phyloP scores from a whole-genome alignment of 257 asterid species.

The Fraxinus cuspidata region DNA sequence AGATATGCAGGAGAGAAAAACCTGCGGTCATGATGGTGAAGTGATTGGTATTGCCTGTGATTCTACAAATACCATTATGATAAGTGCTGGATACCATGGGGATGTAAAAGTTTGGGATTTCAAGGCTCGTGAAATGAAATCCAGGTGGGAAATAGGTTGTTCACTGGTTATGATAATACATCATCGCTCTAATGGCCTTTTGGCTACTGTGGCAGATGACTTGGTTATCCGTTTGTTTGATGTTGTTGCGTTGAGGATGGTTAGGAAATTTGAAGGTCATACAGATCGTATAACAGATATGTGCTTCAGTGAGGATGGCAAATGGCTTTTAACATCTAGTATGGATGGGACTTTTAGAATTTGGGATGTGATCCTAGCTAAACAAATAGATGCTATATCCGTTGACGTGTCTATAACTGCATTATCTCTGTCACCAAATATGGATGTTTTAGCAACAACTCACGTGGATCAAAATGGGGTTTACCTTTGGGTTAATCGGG shows the following conservation, averaged over 20 bases:
- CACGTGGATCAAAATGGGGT: conserved; percentile 91
- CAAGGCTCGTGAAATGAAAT: conserved; percentile 57
- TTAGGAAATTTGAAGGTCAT: conserved; percentile 87
- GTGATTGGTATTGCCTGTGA: conserved; percentile 86
- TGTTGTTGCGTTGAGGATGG: conserved; percentile 76
- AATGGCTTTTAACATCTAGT: conserved; percentile 82
- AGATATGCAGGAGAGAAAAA: conserved; percentile 52
- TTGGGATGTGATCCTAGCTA: conserved; percentile 87
- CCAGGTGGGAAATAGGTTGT: conserved; percentile 71
- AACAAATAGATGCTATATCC: conserved; percentile 77
- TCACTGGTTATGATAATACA: conserved; percentile 66
- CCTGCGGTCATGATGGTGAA: conserved; percentile 70
- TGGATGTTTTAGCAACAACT: conserved; percentile 85
- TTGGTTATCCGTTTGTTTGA: conserved; percentile 82
- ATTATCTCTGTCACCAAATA: conserved; percentile 80
- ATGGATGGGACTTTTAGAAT: conserved; percentile 92
- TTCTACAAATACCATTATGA: conserved; percentile 71
- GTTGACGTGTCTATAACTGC: conserved; percentile 80
- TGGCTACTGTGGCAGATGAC: conserved; percentile 84
- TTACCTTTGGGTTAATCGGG: conserved; percentile 86
- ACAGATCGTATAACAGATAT: conserved; percentile 83
- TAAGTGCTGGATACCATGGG: conserved; percentile 82
- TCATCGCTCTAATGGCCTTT: conserved; percentile 81
- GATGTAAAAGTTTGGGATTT: conserved; percentile 92
- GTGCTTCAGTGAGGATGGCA: conserved; percentile 95